Base-by-base conservation (phyloP, 208 protist species). In the Trypanosoma caninum region DNA sequence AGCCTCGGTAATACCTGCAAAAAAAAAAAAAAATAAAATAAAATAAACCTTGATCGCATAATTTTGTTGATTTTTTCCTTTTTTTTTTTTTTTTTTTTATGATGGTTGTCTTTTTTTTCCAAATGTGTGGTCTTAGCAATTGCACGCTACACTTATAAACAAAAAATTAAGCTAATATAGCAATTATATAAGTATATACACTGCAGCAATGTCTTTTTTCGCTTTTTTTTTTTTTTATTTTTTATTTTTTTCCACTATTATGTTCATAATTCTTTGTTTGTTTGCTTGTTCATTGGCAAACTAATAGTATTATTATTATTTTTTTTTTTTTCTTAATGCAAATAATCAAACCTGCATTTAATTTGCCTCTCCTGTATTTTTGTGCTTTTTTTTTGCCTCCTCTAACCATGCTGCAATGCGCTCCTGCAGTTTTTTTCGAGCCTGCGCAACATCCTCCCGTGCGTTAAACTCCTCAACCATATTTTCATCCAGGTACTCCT, bases 401-500 rank as follows among this genome's bases (percentile, higher is more conserved):
- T 45, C 60, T 4, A 89, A 37, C 86, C 89, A 95, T 27, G 65
- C 75, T 13, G 65, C 48, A 53, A 95, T 85, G 9, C 72, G 72
- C 22, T 58, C 62, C 76, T 83, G 48, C n/a, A 88, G 72, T 41
- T 72, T 53, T 59, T 83, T 44, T 23, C 79, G 65, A 9, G 79
- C 81, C 23, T 66, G 65, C 27, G 37, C 58, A 13, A 95, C 78
- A 28, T 89, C 89, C 3, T 82, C 74, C 0, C 82, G 74, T 41
- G 63, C 50, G 71, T 95, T 95, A 61, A 93, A 95, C 14, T 69
- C 78, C 30, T 79, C 72, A 46, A 95, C 75, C 73, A 90, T 80
- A n/a, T 74, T 61, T 69, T 92, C 83, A 54, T 89, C 87, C n/a
- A 95, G 68, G 25, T 86, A 84, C 62, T 93, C 84, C 33, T 95